Evolutionary conservation across 345 rosid species (phyloP).

Genomic region (Syzygium grande): DNA sequence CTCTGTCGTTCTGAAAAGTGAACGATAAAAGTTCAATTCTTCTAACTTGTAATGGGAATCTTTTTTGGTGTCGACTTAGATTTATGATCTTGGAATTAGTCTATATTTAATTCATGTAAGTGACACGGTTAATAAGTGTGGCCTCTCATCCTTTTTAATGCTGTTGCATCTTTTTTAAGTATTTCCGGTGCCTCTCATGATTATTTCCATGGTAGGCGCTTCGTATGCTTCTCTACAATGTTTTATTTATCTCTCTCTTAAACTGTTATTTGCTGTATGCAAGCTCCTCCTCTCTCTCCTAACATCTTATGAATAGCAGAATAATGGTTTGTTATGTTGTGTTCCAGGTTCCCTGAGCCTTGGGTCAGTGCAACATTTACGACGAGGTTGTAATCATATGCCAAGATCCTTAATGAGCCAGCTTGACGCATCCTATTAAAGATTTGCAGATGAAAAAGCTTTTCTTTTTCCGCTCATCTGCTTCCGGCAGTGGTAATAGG

Average conservation of each 20-base stretch:
- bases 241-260: background rate
- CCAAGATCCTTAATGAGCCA: background rate
- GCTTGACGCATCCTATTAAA: slow-evolving; percentile 1
- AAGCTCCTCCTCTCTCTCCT: background rate
- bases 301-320: background rate
- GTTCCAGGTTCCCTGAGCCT: background rate
- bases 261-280: background rate
- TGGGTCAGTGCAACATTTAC: background rate
- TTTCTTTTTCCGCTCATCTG: slow-evolving; percentile 63
- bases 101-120: background rate
- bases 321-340: background rate
- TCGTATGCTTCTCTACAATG: background rate
- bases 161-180: background rate
- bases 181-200: background rate
- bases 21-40: background rate
- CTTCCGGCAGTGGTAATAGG: slow-evolving; percentile 32
- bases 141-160: background rate
- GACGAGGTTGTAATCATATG: background rate
- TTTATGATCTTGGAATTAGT: background rate
- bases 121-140: background rate
- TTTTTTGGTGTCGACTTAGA: background rate
- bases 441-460: slow-evolving; percentile 71
- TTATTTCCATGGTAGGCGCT: background rate
- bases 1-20: background rate
- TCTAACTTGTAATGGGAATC: background rate